phyloP scores from a whole-genome alignment of 768 basidiomycete genomes.

The Lentinula raphanica region DNA sequence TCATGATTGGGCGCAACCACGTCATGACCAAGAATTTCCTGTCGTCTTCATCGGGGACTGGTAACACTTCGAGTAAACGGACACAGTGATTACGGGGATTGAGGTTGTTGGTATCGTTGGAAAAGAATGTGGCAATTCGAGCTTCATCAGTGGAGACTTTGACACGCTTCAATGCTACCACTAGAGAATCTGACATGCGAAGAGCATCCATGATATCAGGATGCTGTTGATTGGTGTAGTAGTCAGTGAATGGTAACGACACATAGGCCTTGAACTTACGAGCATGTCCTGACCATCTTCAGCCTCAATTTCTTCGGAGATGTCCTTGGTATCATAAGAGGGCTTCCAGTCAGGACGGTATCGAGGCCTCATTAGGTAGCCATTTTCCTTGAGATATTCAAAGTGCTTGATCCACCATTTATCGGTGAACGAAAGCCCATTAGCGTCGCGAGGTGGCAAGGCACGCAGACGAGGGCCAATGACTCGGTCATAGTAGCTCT shows the following conservation, averaged over 20 bases:
- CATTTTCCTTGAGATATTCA: constrained; percentile 11
- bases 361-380: constrained; percentile 16
- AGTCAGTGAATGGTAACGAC: neutral
- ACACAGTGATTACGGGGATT: constrained; percentile 25
- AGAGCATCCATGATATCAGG: constrained; percentile 8
- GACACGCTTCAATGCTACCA: too few relatives aligned
- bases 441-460: too few relatives aligned
- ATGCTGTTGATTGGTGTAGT: neutral
- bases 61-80: constrained; percentile 19
- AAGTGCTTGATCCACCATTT: constrained; percentile 13
- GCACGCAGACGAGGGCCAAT: too few relatives aligned
- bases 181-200: too few relatives aligned
- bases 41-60: too few relatives aligned
- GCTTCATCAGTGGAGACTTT: constrained; percentile 17
- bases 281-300: constrained; percentile 4
- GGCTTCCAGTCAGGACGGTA: constrained; percentile 18
- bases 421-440: too few relatives aligned
- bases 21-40: constrained; percentile 24
- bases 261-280: neutral
- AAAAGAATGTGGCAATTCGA: constrained; percentile 15
- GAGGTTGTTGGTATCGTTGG: constrained; percentile 10
- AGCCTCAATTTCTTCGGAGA: too few relatives aligned
- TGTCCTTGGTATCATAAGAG: constrained; percentile 9
- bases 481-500: too few relatives aligned
- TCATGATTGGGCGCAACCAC: constrained; percentile 10